Evolutionary conservation across 306 rosid genomes (phyloP).

Genomic region (Oxytropis ochrocephala): DNA sequence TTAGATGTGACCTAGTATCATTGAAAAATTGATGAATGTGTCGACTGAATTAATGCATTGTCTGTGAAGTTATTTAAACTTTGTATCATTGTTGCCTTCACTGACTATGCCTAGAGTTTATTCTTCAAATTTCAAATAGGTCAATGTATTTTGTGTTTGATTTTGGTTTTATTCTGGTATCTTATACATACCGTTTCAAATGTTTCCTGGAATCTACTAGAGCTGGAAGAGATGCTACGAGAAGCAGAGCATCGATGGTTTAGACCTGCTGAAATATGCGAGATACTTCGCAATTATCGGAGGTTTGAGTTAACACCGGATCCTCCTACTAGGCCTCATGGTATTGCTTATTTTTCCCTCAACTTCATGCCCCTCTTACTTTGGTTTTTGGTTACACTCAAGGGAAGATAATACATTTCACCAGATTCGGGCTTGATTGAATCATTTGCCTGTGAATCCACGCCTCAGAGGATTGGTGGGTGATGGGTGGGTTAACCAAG

Average conservation of each 20-base stretch:
- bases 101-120: not conserved
- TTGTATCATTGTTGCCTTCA: not conserved
- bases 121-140: not conserved
- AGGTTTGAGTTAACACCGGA: constrained; percentile 45
- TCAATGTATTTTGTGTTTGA: not conserved
- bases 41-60: not conserved
- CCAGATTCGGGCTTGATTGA: not conserved
- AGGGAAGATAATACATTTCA: not conserved
- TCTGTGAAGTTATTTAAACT: not conserved
- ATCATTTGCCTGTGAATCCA: not conserved
- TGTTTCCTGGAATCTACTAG: constrained; percentile 20
- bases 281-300: constrained; percentile 56
- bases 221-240: constrained; percentile 37
- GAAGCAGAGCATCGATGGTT: constrained; percentile 72
- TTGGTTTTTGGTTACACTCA: not conserved
- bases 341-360: constrained; percentile 22
- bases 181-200: not conserved
- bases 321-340: constrained; percentile 60
- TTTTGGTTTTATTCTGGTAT: not conserved
- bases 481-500: not conserved
- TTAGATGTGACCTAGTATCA: not conserved
- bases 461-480: not conserved
- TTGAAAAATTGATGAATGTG: not conserved
- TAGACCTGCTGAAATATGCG: constrained; percentile 62
- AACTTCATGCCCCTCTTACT: not conserved